Evolutionary conservation across 306 rosid species (phyloP).

Genomic region (Cicer chorassanicum): DNA sequence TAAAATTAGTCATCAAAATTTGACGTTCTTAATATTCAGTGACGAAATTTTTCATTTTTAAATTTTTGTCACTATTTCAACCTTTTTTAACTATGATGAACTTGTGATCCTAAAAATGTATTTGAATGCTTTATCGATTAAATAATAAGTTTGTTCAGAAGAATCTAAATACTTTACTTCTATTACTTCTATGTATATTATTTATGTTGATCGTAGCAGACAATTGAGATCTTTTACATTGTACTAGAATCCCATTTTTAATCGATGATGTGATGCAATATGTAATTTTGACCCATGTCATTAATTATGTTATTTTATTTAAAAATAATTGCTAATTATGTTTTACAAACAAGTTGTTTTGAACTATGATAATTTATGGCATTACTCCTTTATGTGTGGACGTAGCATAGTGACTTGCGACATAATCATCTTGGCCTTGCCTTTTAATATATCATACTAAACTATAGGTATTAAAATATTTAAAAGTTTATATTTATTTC

Average conservation of each 20-base stretch:
- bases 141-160: conserved; percentile 36
- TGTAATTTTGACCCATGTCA: conserved; percentile 13
- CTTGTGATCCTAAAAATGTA: conserved; percentile 6
- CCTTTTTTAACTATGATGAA: not conserved
- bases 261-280: not conserved
- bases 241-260: conserved; percentile 9
- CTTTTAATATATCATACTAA: not conserved
- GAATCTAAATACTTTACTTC: conserved; percentile 1
- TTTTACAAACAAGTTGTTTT: conserved; percentile 15
- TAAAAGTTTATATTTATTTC: not conserved
- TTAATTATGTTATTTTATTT: conserved; percentile 10
- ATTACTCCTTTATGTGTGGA: no score
- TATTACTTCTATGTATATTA: no score
- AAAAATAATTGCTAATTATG: conserved; percentile 14
- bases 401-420: no score
- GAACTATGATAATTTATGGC: not conserved
- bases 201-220: no score
- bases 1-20: no score
- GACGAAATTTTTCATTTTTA: no score
- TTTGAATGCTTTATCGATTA: conserved; percentile 15
- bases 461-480: no score
- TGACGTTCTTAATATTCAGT: no score
- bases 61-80: no score
- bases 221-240: no score
- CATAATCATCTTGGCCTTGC: not conserved